Evolutionary conservation across 2,329 filamentous ascomycete species (phyloP).

Genomic region (Pseudodiploospora longispora): DNA sequence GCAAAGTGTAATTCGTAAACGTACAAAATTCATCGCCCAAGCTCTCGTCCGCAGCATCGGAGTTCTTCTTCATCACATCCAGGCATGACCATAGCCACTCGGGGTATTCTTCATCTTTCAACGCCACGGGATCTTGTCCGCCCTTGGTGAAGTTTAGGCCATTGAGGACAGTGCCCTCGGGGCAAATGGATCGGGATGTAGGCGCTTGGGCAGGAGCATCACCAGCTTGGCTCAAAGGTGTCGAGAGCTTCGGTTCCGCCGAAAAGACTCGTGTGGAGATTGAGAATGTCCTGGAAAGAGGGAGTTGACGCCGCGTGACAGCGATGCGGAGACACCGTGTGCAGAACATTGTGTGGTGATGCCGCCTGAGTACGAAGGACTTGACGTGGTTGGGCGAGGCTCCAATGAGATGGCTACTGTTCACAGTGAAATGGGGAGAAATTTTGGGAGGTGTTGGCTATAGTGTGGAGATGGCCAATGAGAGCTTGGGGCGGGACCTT

Average conservation of each 20-base stretch:
- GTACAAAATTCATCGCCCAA: slow-evolving; percentile 73
- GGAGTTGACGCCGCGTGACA: slow-evolving; percentile 21
- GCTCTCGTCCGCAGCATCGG: slow-evolving; percentile 40
- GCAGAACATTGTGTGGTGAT: slow-evolving; percentile 31
- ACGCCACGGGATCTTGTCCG: slow-evolving; percentile 62
- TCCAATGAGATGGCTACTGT: slow-evolving; percentile 2
- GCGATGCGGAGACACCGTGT: slow-evolving; percentile 41
- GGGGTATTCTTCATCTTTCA: slow-evolving; percentile 69
- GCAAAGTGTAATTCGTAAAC: slow-evolving; percentile 24
- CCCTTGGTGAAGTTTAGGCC: slow-evolving; percentile 75
- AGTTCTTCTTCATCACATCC: slow-evolving; percentile 48
- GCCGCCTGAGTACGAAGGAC: background rate
- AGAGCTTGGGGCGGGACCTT: slow-evolving; percentile 1
- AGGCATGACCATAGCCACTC: slow-evolving; percentile 72
- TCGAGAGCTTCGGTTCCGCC: slow-evolving; percentile 29
- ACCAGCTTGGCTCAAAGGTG: slow-evolving; percentile 23
- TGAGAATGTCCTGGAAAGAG: slow-evolving; percentile 31
- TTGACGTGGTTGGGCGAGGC: slow-evolving; percentile 16
- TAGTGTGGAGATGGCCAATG: slow-evolving; percentile 17
- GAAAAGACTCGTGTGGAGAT: slow-evolving; percentile 27
- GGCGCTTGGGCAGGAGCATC: slow-evolving; percentile 22
- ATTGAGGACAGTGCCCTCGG: slow-evolving; percentile 60
- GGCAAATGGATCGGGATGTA: slow-evolving; percentile 42
- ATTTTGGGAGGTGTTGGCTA: slow-evolving; percentile 18
- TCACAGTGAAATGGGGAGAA: slow-evolving; percentile 6